Percentiles rank a stretch among this genome's conserved stretches.
Conservation (phyloP, 2,329 filamentous ascomycete genomes). For the Penicillium sp. region DNA sequence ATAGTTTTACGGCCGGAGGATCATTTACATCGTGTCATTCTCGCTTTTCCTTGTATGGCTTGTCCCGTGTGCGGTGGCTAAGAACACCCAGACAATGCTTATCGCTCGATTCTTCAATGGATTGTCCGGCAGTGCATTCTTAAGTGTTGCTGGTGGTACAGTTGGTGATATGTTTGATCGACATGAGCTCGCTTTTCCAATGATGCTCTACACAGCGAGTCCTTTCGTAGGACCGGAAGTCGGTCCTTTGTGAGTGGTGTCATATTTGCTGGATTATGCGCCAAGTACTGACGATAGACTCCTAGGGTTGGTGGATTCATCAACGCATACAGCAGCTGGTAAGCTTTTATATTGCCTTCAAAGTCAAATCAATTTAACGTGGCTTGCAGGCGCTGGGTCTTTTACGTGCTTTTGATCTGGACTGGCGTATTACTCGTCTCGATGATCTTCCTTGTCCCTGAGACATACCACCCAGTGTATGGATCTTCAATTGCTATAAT, state of each 20-base stretch:
- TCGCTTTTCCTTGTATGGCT: conserved; percentile 75
- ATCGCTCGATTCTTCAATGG: conserved; percentile 70
- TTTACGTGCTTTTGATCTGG: conserved; percentile 86
- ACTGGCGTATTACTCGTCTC: conserved; percentile 62
- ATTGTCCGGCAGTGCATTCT: conserved; percentile 52
- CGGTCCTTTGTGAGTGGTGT: conserved; percentile 50
- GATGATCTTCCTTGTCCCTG: conserved; percentile 74
- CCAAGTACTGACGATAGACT: conserved; percentile 10
- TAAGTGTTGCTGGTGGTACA: conserved; percentile 76
- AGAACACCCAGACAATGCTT: conserved; percentile 78
- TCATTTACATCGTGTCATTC: conserved; percentile 77
- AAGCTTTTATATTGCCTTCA: conserved; percentile 2
- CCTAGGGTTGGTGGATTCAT: conserved; percentile 73
- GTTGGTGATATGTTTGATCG: conserved; percentile 76
- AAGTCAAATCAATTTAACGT: conserved; percentile 5
- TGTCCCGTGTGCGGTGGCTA: conserved; percentile 77
- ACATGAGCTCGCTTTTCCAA: conserved; percentile 71
- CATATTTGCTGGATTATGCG: background rate
- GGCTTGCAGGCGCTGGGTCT: conserved; percentile 68
- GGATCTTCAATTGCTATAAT: conserved; percentile 9
- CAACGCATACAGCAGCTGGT: conserved; percentile 71
- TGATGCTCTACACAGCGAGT: conserved; percentile 76
- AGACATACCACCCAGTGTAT: conserved; percentile 72
- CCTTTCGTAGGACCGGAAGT: conserved; percentile 60
- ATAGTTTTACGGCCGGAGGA: conserved; percentile 77